Percentiles rank a stretch among this genome's conserved stretches.
Conservation (phyloP, 164 flowering plant genomes). For the Tetracentron sinense region DNA sequence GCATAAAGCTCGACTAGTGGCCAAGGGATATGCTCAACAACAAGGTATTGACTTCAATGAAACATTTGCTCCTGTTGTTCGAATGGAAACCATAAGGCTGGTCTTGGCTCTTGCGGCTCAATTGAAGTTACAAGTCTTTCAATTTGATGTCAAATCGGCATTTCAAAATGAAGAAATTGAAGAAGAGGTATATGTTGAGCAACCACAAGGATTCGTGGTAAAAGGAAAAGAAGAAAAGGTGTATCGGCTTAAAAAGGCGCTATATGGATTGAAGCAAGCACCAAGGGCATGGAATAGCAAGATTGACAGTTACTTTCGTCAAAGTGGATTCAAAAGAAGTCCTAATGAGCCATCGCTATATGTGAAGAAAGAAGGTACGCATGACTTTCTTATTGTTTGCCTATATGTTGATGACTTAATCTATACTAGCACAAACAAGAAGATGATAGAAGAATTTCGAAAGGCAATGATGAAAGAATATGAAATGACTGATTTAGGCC, state of each 20-base stretch:
- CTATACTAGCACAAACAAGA: background rate
- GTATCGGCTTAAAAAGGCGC: conserved; percentile 3
- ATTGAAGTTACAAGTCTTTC: background rate
- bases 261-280: conserved; percentile 9
- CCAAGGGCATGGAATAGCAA: conserved; percentile 13
- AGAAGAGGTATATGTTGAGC: conserved; percentile 5
- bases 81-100: too few species aligned
- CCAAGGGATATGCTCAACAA: background rate
- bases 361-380: conserved; percentile 5
- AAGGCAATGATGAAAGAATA: conserved; percentile 8
- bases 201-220: background rate
- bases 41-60: too few species aligned
- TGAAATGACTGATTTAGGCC: conserved; percentile 11
- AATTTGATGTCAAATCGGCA: background rate
- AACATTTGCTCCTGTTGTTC: too few species aligned
- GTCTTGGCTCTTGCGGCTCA: too few species aligned
- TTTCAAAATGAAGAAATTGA: background rate
- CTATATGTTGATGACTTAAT: too few species aligned
- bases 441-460: conserved; percentile 4
- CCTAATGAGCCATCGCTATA: conserved; percentile 10
- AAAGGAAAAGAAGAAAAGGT: conserved; percentile 9
- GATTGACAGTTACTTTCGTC: conserved; percentile 4
- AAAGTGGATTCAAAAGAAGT: conserved; percentile 4
- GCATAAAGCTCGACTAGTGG: conserved; percentile 4
- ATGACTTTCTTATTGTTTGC: background rate